These are phyloP conservation scores for Hawksworthiomyces lignivorus DNA, from an alignment of 2,329 filamentous ascomycete genomes.

Conservation along the genomic window DNA sequence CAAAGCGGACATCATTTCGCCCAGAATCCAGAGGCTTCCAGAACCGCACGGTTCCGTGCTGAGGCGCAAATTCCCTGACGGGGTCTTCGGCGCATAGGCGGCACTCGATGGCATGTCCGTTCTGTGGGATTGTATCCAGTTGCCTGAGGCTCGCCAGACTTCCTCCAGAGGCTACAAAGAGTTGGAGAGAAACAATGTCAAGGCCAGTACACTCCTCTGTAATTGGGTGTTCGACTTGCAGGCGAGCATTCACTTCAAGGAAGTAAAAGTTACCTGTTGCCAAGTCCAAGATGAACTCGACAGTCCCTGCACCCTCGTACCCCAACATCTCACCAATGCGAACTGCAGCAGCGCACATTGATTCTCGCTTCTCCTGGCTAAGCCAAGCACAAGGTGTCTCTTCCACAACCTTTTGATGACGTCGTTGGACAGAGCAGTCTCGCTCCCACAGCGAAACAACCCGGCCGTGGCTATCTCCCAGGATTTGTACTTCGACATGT, in stretches of 20 bases:
- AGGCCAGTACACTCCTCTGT: constrained; percentile 99
- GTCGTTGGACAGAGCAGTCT: constrained; percentile 96
- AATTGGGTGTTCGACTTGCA: constrained; percentile 98
- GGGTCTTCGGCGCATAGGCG: constrained; percentile 37
- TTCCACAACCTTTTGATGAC: constrained; percentile 99
- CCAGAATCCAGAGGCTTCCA: too few species aligned
- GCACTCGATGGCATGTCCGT: constrained; percentile 35
- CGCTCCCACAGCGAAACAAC: constrained; percentile 97
- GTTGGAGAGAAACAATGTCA: constrained; percentile 90
- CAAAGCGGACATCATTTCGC: constrained; percentile 31
- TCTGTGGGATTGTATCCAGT: constrained; percentile 15
- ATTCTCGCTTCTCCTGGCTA: constrained; percentile 25
- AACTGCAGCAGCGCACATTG: constrained; percentile 94
- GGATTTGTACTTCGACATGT: constrained; percentile 92
- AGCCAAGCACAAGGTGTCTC: constrained; percentile 60
- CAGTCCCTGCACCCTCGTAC: constrained; percentile 96
- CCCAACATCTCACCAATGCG: constrained; percentile 87
- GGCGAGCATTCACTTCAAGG: constrained; percentile 93
- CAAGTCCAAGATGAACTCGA: constrained; percentile 97
- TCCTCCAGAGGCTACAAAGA: constrained; percentile 92
- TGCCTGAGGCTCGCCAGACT: constrained; percentile 16
- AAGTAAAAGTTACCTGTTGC: constrained; percentile 99
- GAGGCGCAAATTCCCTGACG: constrained; percentile 27
- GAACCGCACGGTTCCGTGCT: constrained; percentile 26
- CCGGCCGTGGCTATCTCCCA: constrained; percentile 98